Percentiles rank a stretch among this genome's conserved stretches.
Evolutionary conservation across 73 alveolate species (phyloP).

Genomic region (Symbiodinium natans): DNA sequence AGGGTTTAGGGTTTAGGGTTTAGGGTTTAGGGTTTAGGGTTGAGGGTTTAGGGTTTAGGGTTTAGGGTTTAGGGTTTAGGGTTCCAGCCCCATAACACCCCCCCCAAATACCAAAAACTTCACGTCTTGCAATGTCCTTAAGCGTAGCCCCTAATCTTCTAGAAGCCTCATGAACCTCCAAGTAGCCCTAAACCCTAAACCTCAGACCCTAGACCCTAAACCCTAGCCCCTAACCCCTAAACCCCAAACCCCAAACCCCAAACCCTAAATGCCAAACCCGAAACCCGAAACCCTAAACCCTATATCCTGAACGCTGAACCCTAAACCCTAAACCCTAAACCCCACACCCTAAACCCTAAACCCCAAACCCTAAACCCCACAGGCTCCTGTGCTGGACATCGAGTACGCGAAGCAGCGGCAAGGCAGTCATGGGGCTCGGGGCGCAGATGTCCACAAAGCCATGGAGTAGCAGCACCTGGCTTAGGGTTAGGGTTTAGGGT

Average conservation of each 20-base stretch:
- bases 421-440: constrained; percentile 73
- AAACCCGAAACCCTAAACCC: not conserved
- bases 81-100: too few relatives aligned
- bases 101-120: too few relatives aligned
- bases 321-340: not conserved
- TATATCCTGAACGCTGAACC: too few relatives aligned
- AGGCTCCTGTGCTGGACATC: not conserved
- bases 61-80: too few relatives aligned
- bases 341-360: not conserved
- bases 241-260: not conserved
- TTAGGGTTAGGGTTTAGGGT: not conserved
- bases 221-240: not conserved
- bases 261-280: not conserved
- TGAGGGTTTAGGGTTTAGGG: too few relatives aligned
- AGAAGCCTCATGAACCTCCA: too few relatives aligned
- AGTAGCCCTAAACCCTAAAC: not conserved
- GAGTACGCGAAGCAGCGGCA: constrained; percentile 31
- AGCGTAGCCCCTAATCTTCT: too few relatives aligned
- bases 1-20: too few relatives aligned
- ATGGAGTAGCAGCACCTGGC: constrained; percentile 61
- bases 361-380: not conserved
- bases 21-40: too few relatives aligned
- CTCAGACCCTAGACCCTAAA: not conserved
- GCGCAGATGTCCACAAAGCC: constrained; percentile 41
- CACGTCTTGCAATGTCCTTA: too few relatives aligned